Evolutionary conservation across 164 flowering plant genomes (phyloP).

Genomic region (Berberis vulgaris): DNA sequence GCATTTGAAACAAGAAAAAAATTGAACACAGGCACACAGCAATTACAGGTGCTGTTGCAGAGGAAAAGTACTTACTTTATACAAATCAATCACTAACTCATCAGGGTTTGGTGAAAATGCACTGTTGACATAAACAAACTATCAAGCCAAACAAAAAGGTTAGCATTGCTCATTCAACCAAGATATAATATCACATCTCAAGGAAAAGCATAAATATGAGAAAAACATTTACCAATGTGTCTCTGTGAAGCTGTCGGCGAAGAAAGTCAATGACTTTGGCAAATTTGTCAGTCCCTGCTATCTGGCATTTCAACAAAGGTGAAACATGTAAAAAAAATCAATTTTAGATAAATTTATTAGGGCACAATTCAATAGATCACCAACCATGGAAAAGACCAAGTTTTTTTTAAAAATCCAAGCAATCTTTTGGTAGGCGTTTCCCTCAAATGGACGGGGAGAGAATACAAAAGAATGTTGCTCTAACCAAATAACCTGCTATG

Average conservation of each 20-base stretch:
- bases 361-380: too few species aligned
- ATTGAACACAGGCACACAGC: not conserved
- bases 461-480: too few species aligned
- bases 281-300: conserved; percentile 75
- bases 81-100: conserved; percentile 77
- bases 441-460: too few species aligned
- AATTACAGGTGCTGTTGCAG: not conserved
- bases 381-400: too few species aligned
- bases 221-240: conserved; percentile 52
- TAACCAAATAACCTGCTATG: too few species aligned
- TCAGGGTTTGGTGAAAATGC: conserved; percentile 96
- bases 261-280: conserved; percentile 89
- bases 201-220: not conserved
- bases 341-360: too few species aligned
- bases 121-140: conserved; percentile 95
- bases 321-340: too few species aligned
- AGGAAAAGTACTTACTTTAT: conserved; percentile 47
- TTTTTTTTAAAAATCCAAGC: too few species aligned
- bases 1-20: not conserved
- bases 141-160: conserved; percentile 2
- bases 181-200: not conserved
- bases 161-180: not conserved
- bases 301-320: conserved; percentile 27
- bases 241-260: conserved; percentile 79
- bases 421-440: too few species aligned